Evolutionary conservation across 352 stramenopile genomes (phyloP).

Genomic region (Pythium plurisporium): DNA sequence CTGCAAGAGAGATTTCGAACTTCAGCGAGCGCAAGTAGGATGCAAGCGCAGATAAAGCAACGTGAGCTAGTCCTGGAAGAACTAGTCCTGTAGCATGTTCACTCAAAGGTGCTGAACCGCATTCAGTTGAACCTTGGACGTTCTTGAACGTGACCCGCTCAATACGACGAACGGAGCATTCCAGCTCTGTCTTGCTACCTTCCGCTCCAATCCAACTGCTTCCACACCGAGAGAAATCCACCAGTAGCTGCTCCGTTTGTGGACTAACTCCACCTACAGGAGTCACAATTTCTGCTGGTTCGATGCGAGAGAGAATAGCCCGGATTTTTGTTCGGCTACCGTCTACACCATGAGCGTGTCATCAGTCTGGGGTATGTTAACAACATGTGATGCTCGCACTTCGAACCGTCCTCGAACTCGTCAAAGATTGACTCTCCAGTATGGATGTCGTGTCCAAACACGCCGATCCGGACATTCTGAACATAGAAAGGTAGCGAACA

Average conservation of each 20-base stretch:
- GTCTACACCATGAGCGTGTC: constrained; percentile 15
- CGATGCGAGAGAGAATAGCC: constrained; percentile 22
- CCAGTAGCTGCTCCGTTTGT: constrained; percentile 36
- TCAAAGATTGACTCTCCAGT: constrained; percentile 38
- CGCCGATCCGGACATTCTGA: constrained; percentile 3
- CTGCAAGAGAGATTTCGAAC: not conserved
- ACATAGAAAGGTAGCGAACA: not conserved
- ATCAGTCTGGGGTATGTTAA: too few species aligned
- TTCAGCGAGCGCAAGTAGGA: constrained; percentile 4
- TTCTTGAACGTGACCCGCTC: not conserved
- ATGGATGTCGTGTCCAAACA: constrained; percentile 36
- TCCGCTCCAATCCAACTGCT: too few species aligned
- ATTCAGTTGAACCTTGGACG: too few species aligned
- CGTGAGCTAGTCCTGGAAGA: not conserved
- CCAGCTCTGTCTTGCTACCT: not conserved
- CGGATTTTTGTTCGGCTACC: constrained; percentile 24
- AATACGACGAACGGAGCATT: not conserved
- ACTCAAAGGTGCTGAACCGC: too few species aligned
- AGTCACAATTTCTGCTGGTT: constrained; percentile 44
- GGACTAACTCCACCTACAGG: constrained; percentile 31
- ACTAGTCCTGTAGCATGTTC: too few species aligned
- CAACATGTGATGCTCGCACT: too few species aligned
- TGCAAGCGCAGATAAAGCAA: not conserved
- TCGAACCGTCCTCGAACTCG: constrained; percentile 45
- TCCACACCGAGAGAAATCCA: constrained; percentile 19